These are phyloP conservation scores for Allium fistulosum DNA, from an alignment of 106 monocot genomes.

Conservation along the genomic window DNA sequence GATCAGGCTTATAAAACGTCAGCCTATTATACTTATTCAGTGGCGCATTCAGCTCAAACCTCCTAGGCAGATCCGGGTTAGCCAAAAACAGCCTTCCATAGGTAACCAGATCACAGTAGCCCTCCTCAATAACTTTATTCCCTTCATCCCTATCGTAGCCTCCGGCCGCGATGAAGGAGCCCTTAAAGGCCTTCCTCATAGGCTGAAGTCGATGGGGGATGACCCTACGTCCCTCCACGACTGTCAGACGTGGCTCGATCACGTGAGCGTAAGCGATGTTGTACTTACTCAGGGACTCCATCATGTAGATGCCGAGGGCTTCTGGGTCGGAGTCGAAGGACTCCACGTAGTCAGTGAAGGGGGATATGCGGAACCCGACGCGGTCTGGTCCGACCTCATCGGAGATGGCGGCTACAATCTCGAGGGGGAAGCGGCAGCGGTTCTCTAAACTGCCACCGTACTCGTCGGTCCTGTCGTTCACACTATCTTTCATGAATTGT, in stretches of 20 bases:
- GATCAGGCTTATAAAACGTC: conserved; percentile 30
- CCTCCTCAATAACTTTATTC: conserved; percentile 19
- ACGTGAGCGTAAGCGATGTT: conserved; percentile 14
- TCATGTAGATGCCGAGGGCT: conserved; percentile 12
- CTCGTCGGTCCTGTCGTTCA: conserved; percentile 12
- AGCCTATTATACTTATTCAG: conserved; percentile 34
- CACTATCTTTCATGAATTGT: conserved; percentile 22
- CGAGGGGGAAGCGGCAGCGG: conserved; percentile 15
- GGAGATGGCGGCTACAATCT: conserved; percentile 9
- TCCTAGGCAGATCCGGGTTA: conserved; percentile 51
- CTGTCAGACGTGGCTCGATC: conserved; percentile 11
- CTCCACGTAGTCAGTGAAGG: conserved; percentile 12
- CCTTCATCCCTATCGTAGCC: conserved; percentile 34
- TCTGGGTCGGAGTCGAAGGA: conserved; percentile 7
- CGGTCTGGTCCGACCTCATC: conserved; percentile 15
- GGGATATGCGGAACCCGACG: conserved; percentile 14
- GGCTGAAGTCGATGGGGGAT: conserved; percentile 10
- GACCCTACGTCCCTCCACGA: conserved; percentile 7
- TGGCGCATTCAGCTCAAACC: conserved; percentile 38
- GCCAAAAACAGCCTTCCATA: conserved; percentile 47
- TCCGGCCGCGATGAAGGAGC: conserved; percentile 19
- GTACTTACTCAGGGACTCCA: conserved; percentile 15
- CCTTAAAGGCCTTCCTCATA: conserved; percentile 26
- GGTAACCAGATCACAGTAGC: conserved; percentile 28
- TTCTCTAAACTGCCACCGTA: conserved; percentile 16